These are phyloP conservation scores for Periconia sp. DNA, from an alignment of 2,329 filamentous ascomycete species.

Conservation along the genomic window DNA sequence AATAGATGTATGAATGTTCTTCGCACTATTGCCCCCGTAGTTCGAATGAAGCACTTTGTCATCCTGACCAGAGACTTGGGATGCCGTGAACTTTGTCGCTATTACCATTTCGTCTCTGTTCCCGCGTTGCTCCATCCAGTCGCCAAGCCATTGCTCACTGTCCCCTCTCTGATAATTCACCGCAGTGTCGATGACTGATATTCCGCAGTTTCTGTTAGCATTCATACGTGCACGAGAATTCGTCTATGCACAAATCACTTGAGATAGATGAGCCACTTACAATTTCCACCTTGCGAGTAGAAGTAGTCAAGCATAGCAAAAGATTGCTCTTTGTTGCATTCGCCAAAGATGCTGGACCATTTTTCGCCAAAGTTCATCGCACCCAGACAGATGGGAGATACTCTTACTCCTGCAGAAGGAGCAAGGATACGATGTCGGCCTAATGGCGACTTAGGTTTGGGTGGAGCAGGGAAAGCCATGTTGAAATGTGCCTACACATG, in stretches of 20 bases:
- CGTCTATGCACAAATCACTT: too few relatives aligned
- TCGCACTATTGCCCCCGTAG: constrained; percentile 24
- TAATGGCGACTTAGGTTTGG: constrained; percentile 52
- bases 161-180: constrained; percentile 46
- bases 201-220: background rate
- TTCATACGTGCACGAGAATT: background rate
- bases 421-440: constrained; percentile 68
- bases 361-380: constrained; percentile 66
- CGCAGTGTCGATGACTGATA: constrained; percentile 63
- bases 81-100: constrained; percentile 46
- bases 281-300: constrained; percentile 69
- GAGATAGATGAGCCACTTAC: background rate
- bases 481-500: background rate
- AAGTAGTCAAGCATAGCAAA: constrained; percentile 69
- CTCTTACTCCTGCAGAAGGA: constrained; percentile 63
- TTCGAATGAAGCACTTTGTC: constrained; percentile 23
- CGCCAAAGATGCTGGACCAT: constrained; percentile 63
- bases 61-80: constrained; percentile 17
- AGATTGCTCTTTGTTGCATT: constrained; percentile 64
- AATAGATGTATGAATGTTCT: constrained; percentile 25
- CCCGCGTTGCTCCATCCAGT: constrained; percentile 45
- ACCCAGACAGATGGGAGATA: constrained; percentile 55
- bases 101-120: constrained; percentile 46
- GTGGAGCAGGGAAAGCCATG: constrained; percentile 5
- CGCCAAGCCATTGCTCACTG: constrained; percentile 47